phyloP scores from a whole-genome alignment of 148 eudicot species.

The Hydrangea macrophylla region DNA sequence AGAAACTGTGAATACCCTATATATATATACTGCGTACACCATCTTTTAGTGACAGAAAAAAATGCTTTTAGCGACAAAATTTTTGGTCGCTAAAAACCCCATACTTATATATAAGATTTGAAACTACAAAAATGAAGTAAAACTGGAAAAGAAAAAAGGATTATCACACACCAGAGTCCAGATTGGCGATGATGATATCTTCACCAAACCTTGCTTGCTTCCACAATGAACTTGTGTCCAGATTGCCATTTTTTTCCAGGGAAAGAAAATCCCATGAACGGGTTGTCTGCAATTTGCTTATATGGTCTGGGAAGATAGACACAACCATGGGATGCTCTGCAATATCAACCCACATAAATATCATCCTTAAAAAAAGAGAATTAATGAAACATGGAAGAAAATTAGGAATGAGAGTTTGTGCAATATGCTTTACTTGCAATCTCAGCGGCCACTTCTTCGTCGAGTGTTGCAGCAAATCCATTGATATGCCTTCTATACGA shows the following conservation, averaged over 20 bases:
- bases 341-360: neutral
- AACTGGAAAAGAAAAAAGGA: neutral
- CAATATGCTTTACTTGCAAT: constrained; percentile 43
- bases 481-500: constrained; percentile 55
- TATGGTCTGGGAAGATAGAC: constrained; percentile 37
- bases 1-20: neutral
- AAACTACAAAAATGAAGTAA: no score
- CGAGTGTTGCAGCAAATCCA: constrained; percentile 64
- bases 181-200: constrained; percentile 62
- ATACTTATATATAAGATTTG: neutral
- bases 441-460: constrained; percentile 45
- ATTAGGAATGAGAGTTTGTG: neutral
- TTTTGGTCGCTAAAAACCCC: no score
- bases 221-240: constrained; percentile 32
- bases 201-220: constrained; percentile 42
- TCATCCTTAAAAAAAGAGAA: no score
- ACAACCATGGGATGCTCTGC: constrained; percentile 32
- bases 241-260: constrained; percentile 27
- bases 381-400: neutral
- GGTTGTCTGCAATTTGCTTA: constrained; percentile 54
- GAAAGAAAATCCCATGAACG: constrained; percentile 60
- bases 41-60: no score
- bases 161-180: constrained; percentile 51
- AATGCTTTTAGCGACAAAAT: no score
- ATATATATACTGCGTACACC: no score